These are phyloP conservation scores for Mucor plumbeus DNA, from an alignment of 371 early-diverging fungal species.

Conservation along the genomic window DNA sequence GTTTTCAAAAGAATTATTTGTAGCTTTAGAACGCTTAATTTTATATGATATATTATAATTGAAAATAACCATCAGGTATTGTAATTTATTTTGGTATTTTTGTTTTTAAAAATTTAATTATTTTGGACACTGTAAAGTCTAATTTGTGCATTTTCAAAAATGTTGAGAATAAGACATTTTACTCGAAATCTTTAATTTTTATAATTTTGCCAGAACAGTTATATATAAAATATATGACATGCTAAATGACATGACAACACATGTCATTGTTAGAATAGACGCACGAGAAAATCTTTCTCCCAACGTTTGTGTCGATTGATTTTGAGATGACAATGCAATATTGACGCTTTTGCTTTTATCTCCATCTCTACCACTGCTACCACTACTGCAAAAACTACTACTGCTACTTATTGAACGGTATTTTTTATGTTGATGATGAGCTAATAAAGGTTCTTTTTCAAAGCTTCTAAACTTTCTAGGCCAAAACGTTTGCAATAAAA, in stretches of 20 bases:
- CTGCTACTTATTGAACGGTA: neutral
- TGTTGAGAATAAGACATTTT: too few relatives aligned
- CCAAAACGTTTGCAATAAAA: slow-evolving; percentile 7
- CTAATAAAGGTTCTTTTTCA: slow-evolving; percentile 9
- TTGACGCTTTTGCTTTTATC: neutral
- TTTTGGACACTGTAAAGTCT: too few relatives aligned
- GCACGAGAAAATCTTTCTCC: slow-evolving; percentile 1
- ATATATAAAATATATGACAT: slow-evolving; percentile 22
- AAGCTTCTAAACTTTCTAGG: slow-evolving; percentile 2
- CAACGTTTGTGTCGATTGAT: too few relatives aligned
- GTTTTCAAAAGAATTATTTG: too few relatives aligned
- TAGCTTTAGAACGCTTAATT: too few relatives aligned
- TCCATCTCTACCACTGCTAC: too few relatives aligned
- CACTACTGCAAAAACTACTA: too few relatives aligned
- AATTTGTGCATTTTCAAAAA: too few relatives aligned
- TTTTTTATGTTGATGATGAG: neutral
- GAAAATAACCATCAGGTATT: too few relatives aligned
- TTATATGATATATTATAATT: too few relatives aligned
- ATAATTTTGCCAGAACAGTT: neutral
- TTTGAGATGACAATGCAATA: neutral
- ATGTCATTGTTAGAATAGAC: slow-evolving; percentile 4
- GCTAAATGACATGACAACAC: slow-evolving; percentile 11
- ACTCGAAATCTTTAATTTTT: neutral
- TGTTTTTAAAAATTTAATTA: too few relatives aligned
- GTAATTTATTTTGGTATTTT: too few relatives aligned